Conservation (phyloP, 208 protist species). For the Lotmaria passim region DNA sequence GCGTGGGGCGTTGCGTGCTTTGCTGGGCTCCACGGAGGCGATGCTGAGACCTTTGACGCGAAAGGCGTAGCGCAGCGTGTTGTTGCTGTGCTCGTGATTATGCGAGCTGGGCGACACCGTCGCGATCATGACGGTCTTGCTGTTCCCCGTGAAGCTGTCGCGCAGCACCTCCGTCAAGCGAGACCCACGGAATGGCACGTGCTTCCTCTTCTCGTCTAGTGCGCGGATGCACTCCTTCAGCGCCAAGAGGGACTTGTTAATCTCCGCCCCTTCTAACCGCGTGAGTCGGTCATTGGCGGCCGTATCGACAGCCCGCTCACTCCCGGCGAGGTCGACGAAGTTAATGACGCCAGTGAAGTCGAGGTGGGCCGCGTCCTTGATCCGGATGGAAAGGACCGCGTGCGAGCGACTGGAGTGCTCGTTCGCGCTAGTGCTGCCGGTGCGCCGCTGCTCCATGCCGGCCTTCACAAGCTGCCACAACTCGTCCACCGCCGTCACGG, state of each 20-base stretch:
- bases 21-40: constrained; percentile 55
- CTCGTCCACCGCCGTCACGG: constrained; percentile 48
- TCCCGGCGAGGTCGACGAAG: constrained; percentile 98
- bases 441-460: constrained; percentile 84
- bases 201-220: constrained; percentile 92
- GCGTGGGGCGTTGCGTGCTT: constrained; percentile 71
- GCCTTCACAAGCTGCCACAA: constrained; percentile 77
- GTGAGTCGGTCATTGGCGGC: constrained; percentile 87
- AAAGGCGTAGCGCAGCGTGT: constrained; percentile 98
- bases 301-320: constrained; percentile 96
- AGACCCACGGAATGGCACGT: constrained; percentile 96
- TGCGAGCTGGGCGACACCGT: constrained; percentile 88
- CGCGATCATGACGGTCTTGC: constrained; percentile 96
- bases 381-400: constrained; percentile 78
- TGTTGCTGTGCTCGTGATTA: constrained; percentile 96
- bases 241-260: constrained; percentile 99
- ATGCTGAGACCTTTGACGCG: constrained; percentile 87
- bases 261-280: constrained; percentile 97
- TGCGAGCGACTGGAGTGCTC: constrained; percentile 89
- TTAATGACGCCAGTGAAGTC: constrained; percentile 79
- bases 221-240: constrained; percentile 99
- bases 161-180: constrained; percentile 97
- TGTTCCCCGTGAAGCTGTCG: constrained; percentile 96
- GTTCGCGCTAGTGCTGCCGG: constrained; percentile 91
- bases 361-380: constrained; percentile 47